Evolutionary conservation across 495 filamentous ascomycete genomes (phyloP).

Genomic region (Achaetomiella virescens): DNA sequence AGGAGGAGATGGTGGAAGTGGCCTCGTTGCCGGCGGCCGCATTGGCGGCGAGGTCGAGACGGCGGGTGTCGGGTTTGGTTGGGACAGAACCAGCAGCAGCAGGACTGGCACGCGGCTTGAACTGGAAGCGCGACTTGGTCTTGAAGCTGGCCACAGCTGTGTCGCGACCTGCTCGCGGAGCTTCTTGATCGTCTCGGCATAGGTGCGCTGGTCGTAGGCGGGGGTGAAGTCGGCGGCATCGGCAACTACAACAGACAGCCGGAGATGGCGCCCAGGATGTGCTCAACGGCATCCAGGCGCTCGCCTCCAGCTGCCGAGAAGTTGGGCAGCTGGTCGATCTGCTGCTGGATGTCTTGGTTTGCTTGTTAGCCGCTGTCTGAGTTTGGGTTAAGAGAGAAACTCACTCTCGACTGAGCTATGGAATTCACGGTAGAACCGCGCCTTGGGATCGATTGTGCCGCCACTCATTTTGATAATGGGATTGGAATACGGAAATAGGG

Average conservation of each 20-base stretch:
- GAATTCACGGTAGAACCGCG: conserved; percentile 74
- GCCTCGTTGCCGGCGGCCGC: neutral
- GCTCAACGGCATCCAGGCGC: conserved; percentile 42
- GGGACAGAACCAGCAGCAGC: neutral
- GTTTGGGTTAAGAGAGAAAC: neutral
- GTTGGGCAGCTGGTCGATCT: conserved; percentile 34
- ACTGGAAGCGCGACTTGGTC: conserved; percentile 42
- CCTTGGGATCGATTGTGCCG: conserved; percentile 45
- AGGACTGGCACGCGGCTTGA: conserved; percentile 31
- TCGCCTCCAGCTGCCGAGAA: conserved; percentile 36
- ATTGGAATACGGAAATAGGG: neutral
- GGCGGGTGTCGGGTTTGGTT: conserved; percentile 1
- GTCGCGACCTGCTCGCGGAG: conserved; percentile 40
- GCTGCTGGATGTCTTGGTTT: conserved; percentile 34
- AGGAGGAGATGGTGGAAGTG: conserved; percentile 11
- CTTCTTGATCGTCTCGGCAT: conserved; percentile 37
- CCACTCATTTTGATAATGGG: neutral
- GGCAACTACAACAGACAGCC: conserved; percentile 37
- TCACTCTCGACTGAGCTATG: conserved; percentile 64
- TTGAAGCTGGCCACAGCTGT: conserved; percentile 34
- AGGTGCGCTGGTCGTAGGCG: conserved; percentile 42
- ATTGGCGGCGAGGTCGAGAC: neutral
- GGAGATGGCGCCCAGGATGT: conserved; percentile 40
- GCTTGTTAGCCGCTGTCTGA: neutral
- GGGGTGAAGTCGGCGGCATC: conserved; percentile 40